A percentile compares a stretch with the other conserved stretches of the same genome.
These are phyloP conservation scores for Beauveria pseudobassiana DNA, from an alignment of 2,329 filamentous ascomycete genomes.

Conservation along the genomic window DNA sequence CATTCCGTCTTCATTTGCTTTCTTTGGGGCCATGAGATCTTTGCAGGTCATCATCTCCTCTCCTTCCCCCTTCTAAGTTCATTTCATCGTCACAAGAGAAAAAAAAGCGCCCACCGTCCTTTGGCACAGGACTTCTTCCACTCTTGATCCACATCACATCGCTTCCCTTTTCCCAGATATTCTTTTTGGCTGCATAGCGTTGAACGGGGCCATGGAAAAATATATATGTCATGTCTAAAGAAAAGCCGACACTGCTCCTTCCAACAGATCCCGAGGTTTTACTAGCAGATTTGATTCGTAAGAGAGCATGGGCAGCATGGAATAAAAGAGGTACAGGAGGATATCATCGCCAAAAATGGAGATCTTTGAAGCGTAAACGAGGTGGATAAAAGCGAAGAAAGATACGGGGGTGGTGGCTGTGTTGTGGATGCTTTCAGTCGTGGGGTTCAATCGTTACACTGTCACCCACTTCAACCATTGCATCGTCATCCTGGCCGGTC, in stretches of 20 bases:
- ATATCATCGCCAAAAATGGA: conserved; percentile 9
- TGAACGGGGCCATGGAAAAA: not conserved
- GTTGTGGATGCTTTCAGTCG: not conserved
- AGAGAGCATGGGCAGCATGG: not conserved
- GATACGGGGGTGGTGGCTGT: not conserved
- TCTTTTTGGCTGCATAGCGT: not conserved
- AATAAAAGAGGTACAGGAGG: conserved; percentile 6
- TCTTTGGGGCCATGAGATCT: not conserved
- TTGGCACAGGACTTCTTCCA: not conserved
- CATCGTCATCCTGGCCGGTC: conserved; percentile 10
- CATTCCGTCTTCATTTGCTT: not conserved
- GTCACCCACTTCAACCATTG: conserved; percentile 14
- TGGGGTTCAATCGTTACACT: conserved; percentile 7
- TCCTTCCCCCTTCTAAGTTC: not conserved
- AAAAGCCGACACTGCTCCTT: conserved; percentile 7
- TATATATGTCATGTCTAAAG: conserved; percentile 6
- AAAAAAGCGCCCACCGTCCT: not conserved
- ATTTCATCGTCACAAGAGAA: not conserved
- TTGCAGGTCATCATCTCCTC: not conserved
- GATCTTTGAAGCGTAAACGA: conserved; percentile 1
- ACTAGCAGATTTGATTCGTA: not conserved
- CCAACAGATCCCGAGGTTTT: not conserved
- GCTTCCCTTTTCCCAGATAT: not conserved
- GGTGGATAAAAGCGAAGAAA: conserved; percentile 7
- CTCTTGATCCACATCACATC: not conserved